These are phyloP conservation scores for Xylaria scruposa DNA, from an alignment of 495 filamentous ascomycete genomes.

Conservation along the genomic window DNA sequence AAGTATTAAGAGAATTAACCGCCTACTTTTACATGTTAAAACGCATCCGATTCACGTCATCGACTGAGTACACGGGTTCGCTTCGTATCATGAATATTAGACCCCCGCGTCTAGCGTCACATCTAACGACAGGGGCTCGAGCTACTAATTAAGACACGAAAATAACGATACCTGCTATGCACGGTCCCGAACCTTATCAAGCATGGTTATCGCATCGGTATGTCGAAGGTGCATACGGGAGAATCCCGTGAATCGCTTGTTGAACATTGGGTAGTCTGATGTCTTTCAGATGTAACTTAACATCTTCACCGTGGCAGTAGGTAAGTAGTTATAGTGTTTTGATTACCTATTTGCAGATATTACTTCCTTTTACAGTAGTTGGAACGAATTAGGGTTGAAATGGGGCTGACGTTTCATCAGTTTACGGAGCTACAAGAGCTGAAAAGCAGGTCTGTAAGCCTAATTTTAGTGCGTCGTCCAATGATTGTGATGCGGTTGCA, in stretches of 20 bases:
- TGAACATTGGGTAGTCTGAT: neutral
- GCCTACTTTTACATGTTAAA: neutral
- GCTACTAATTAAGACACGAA: neutral
- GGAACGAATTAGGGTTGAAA: slow-evolving; percentile 1
- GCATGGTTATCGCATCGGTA: neutral
- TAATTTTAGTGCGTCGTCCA: neutral
- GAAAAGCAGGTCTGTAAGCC: neutral
- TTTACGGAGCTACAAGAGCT: slow-evolving; percentile 3
- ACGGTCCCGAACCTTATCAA: neutral
- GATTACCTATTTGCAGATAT: neutral
- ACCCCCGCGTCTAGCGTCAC: slow-evolving; percentile 10
- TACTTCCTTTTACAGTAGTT: neutral
- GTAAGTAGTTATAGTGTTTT: neutral
- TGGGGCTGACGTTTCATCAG: neutral
- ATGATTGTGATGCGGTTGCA: too few species aligned
- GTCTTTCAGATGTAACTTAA: neutral
- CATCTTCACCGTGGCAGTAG: neutral
- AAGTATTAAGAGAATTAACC: neutral
- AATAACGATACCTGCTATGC: neutral
- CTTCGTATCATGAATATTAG: neutral
- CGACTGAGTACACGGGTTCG: neutral
- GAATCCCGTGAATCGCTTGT: neutral
- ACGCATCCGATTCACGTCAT: slow-evolving; percentile 5
- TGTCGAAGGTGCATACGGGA: neutral
- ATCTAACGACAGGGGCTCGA: neutral